Percentiles rank a stretch among this genome's conserved stretches.
Evolutionary conservation across 345 rosid genomes (phyloP).

Genomic region (Draba incana): DNA sequence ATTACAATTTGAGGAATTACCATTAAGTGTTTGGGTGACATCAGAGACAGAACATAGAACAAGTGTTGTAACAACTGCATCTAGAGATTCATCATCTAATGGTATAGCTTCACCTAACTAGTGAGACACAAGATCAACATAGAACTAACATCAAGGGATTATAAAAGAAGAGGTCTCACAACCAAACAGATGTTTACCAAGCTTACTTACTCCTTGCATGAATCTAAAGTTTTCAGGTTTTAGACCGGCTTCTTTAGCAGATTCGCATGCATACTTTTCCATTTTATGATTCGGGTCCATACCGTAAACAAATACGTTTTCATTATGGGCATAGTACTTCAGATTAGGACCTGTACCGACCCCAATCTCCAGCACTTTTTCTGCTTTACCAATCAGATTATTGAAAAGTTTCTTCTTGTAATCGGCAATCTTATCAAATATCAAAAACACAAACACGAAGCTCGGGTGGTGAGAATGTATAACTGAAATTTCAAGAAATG

Average conservation of each 20-base stretch:
- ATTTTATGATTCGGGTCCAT: conserved; percentile 71
- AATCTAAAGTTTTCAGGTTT: conserved; percentile 60
- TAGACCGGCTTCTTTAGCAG: conserved; percentile 66
- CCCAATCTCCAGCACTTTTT: conserved; percentile 73
- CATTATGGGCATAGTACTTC: conserved; percentile 53
- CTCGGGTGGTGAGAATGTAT: neutral
- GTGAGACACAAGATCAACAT: neutral
- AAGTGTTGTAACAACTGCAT: conserved; percentile 76
- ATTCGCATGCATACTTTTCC: conserved; percentile 62
- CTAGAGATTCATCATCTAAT: conserved; percentile 64
- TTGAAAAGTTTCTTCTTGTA: conserved; percentile 60
- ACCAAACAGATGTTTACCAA: neutral
- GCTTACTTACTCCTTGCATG: conserved; percentile 57
- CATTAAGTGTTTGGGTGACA: conserved; percentile 59
- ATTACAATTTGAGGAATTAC: conserved; percentile 34
- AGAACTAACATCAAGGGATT: neutral
- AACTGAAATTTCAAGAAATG: neutral
- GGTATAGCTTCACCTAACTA: conserved; percentile 86
- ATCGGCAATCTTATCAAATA: conserved; percentile 46
- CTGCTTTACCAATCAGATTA: conserved; percentile 58
- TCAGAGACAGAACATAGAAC: conserved; percentile 76
- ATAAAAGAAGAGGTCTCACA: neutral
- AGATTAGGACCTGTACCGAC: conserved; percentile 83
- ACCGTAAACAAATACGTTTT: conserved; percentile 56
- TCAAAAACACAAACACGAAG: conserved; percentile 11